Percentiles rank a stretch among this genome's conserved stretches.
Conservation (phyloP, 2,329 filamentous ascomycete genomes). For the Cladosporium sphaerospermum region DNA sequence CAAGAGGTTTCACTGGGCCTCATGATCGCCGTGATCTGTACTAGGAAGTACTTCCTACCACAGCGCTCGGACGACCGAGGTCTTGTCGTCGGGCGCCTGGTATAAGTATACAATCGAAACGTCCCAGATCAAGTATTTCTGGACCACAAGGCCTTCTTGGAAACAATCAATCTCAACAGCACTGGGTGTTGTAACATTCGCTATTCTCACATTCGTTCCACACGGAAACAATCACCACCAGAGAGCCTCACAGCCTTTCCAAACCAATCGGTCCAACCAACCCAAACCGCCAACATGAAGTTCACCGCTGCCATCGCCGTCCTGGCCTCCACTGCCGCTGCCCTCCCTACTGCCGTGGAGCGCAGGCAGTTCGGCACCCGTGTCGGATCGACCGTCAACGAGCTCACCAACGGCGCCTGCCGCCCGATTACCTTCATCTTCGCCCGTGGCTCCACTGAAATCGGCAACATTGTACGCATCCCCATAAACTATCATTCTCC, state of each 20-base stretch:
- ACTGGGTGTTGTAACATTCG: conserved; percentile 4
- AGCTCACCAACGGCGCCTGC: conserved; percentile 31
- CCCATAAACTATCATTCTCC: no score
- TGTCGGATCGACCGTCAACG: conserved; percentile 12
- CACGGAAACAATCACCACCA: neutral
- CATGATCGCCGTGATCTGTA: no score
- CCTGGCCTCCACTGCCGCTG: conserved; percentile 6
- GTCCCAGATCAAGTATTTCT: no score
- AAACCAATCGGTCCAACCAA: neutral
- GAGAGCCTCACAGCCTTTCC: neutral
- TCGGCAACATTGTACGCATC: conserved; percentile 43
- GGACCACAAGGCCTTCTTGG: no score
- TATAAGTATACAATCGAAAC: no score
- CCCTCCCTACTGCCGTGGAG: conserved; percentile 5
- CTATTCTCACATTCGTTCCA: conserved; percentile 2
- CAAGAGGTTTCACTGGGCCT: no score
- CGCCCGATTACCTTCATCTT: conserved; percentile 49
- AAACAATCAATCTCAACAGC: neutral
- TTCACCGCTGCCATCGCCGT: conserved; percentile 7
- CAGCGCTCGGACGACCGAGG: no score
- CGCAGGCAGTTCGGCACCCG: conserved; percentile 6
- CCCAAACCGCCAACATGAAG: conserved; percentile 2
- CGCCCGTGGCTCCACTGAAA: conserved; percentile 51
- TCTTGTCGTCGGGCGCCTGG: no score
- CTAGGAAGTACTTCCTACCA: no score